Evolutionary conservation across 495 filamentous ascomycete species (phyloP).

Genomic region (Penicillium antarcticum): DNA sequence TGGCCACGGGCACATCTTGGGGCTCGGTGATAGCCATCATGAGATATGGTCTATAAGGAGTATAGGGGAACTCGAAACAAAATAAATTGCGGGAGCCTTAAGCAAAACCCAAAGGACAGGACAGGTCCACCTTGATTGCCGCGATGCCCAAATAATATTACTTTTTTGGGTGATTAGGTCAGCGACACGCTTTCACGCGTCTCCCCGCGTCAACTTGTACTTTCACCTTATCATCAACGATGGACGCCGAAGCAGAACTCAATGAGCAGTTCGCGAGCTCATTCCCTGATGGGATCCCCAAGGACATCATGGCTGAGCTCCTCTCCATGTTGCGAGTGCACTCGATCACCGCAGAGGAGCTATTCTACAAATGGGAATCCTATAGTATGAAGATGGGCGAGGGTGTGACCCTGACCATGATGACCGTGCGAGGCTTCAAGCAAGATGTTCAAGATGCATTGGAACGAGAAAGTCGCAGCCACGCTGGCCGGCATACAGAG

Average conservation of each 20-base stretch:
- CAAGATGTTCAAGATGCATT: constrained; percentile 80
- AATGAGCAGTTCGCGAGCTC: constrained; percentile 63
- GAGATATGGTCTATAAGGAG: background rate
- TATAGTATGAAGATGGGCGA: constrained; percentile 93
- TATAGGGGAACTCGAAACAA: background rate
- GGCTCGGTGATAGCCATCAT: constrained; percentile 1
- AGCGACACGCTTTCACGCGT: constrained; percentile 20
- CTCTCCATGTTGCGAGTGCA: constrained; percentile 81
- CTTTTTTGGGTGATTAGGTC: constrained; percentile 20
- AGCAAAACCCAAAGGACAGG: constrained; percentile 3
- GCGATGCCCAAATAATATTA: constrained; percentile 15
- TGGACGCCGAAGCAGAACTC: constrained; percentile 51
- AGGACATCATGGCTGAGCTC: constrained; percentile 74
- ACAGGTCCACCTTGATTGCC: constrained; percentile 5
- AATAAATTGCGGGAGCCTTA: background rate
- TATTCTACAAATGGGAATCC: constrained; percentile 97
- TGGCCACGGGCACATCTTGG: constrained; percentile 5
- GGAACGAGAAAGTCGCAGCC: constrained; percentile 66
- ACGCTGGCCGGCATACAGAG: constrained; percentile 55
- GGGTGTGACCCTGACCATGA: constrained; percentile 65
- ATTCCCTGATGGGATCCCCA: constrained; percentile 54
- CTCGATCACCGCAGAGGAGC: constrained; percentile 69
- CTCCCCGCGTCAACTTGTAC: constrained; percentile 10
- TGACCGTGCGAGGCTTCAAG: constrained; percentile 72
- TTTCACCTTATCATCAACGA: constrained; percentile 7